Evolutionary conservation across 108 stramenopile genomes (phyloP), one percentile per base, ranked within the genome.

Genomic region (Cyclotella sp.): DNA sequence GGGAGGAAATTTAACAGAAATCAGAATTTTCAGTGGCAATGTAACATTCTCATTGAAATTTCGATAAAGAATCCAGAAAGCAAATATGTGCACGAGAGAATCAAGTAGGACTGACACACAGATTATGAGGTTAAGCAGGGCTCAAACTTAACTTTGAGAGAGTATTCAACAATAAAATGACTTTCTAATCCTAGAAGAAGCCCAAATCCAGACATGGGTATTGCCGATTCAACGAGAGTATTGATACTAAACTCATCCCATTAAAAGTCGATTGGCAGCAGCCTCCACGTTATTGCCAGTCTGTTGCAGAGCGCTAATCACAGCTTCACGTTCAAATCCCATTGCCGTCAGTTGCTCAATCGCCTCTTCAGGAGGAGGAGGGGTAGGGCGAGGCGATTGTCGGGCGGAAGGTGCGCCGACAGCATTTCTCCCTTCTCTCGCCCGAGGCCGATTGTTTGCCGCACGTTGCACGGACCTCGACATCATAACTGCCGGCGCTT

Each of bases 241-340:
- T 34, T 34, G 34, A 34, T n/a, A n/a, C 34, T 2, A 6, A 42
- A 41, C 46, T 79, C 53, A 79, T n/a, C 84, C 82, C 63, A 69
- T 82, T 42, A 95, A 63, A 19, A 94, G 72, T 68, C 87, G 70
- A 82, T 96, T 90, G 5, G 95, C 95, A n/a, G 95, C 95, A 60
- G 83, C 91, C 85, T 96, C 93, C 15, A 94, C 73, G 82, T 94
- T 91, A 71, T 96, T 96, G 52, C 89, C 81, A 28, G 87, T 71
- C 39, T 65, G 67, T 75, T 82, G 84, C 58, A 96, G 64, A 16
- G 92, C 93, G 27, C 85, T 73, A 69, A 89, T 58, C 18, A 96
- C 95, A 43, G 85, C 86, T 27, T 86, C 80, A 58, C 91, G 79
- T 13, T 88, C 89, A 76, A 96, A 96, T 29, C 95, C 95, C 93